Conservation (phyloP, 2,329 filamentous ascomycete species). For the Xylaria multiplex region DNA sequence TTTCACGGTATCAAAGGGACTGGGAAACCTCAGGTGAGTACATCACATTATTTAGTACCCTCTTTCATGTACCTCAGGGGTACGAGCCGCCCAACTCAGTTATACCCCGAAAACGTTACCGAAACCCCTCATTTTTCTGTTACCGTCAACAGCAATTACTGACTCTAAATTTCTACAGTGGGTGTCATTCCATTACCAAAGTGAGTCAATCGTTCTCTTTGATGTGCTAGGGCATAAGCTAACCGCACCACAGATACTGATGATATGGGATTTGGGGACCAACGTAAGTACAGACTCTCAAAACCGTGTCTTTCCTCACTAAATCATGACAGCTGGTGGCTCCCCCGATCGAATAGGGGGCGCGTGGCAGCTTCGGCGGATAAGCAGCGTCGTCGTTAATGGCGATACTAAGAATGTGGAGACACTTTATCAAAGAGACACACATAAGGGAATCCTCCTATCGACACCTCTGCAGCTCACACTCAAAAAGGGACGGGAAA, state of each 20-base stretch:
- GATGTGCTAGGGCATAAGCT: constrained; percentile 8
- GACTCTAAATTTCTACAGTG: constrained; percentile 46
- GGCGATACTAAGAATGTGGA: constrained; percentile 61
- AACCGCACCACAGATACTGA: constrained; percentile 56
- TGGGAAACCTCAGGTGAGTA: constrained; percentile 56
- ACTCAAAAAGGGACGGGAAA: constrained; percentile 60
- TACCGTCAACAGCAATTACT: too few species aligned
- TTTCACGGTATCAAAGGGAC: constrained; percentile 60
- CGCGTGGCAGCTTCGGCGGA: constrained; percentile 67
- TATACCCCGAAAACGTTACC: too few species aligned
- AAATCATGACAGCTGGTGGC: constrained; percentile 55
- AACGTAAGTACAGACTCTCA: constrained; percentile 48
- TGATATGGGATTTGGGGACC: constrained; percentile 68
- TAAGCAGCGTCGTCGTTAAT: constrained; percentile 68
- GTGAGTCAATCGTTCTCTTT: constrained; percentile 35
- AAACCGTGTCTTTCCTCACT: background rate
- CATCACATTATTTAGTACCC: too few species aligned
- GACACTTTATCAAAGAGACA: constrained; percentile 63
- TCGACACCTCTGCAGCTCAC: constrained; percentile 66
- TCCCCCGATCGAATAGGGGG: constrained; percentile 69
- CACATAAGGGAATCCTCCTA: constrained; percentile 68
- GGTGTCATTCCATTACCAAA: constrained; percentile 68
- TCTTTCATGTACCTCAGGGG: too few species aligned
- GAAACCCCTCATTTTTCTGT: too few species aligned
- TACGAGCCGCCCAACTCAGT: too few species aligned